These are phyloP conservation scores for Nakazawaea populi DNA, from an alignment of 805 yeast genomes.

Conservation along the genomic window DNA sequence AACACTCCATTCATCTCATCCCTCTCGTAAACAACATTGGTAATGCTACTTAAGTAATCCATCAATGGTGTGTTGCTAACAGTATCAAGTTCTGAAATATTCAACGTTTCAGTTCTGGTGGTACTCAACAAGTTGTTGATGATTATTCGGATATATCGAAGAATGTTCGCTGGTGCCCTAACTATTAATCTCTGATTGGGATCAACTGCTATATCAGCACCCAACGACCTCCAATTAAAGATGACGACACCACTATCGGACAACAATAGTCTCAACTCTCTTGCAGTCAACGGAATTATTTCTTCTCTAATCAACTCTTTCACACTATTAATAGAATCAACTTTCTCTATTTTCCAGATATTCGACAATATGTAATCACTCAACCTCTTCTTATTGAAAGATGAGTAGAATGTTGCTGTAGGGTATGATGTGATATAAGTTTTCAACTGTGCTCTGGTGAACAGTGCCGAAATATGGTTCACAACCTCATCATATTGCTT, in stretches of 20 bases:
- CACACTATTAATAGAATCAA: conserved; percentile 10
- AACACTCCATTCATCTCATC: conserved; percentile 14
- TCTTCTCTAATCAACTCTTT: conserved; percentile 17
- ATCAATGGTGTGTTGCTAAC: not conserved
- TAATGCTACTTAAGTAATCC: not conserved
- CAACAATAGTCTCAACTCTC: conserved; percentile 25
- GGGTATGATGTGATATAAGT: not conserved
- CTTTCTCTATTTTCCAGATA: conserved; percentile 1
- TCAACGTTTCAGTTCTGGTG: conserved; percentile 17
- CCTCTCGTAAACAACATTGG: conserved; percentile 24
- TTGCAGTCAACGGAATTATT: conserved; percentile 19
- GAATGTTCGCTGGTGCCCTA: conserved; percentile 20
- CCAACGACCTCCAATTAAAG: conserved; percentile 27
- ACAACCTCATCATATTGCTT: conserved; percentile 1
- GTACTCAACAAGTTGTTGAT: conserved; percentile 26
- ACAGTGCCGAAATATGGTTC: not conserved
- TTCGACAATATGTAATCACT: conserved; percentile 2
- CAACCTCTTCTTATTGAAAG: not conserved
- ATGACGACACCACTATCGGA: conserved; percentile 25
- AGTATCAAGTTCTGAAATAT: conserved; percentile 12
- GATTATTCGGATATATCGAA: conserved; percentile 26
- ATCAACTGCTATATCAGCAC: conserved; percentile 26
- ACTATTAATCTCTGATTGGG: conserved; percentile 21
- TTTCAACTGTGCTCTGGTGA: conserved; percentile 2
- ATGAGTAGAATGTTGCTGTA: not conserved